Conservation (phyloP, 2,329 filamentous ascomycete genomes). For the Hypoxylon sp. region DNA sequence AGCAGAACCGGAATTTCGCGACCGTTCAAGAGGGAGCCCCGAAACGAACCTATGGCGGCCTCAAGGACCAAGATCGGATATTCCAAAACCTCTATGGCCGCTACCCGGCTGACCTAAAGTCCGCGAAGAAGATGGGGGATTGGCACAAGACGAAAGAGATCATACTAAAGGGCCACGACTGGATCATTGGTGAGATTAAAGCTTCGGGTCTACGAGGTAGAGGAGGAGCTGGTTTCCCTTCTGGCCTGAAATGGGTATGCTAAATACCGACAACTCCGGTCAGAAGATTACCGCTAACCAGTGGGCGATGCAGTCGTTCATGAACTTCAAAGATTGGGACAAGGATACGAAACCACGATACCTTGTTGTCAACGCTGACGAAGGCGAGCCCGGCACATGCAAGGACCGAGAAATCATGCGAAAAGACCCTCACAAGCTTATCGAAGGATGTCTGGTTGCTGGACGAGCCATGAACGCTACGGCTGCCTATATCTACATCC, state of each 20-base stretch:
- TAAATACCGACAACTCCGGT: neutral
- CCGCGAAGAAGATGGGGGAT: constrained; percentile 97
- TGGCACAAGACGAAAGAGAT: constrained; percentile 99
- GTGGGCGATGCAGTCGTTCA: constrained; percentile 81
- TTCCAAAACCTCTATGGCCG: constrained; percentile 99
- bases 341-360: constrained; percentile 97
- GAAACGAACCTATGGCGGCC: constrained; percentile 83
- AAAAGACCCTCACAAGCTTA: constrained; percentile 98
- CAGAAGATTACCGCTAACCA: constrained; percentile 30
- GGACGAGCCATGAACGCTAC: constrained; percentile 99
- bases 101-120: constrained; percentile 91
- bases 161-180: constrained; percentile 95
- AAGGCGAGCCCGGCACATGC: constrained; percentile 98
- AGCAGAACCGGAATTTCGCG: constrained; percentile 80
- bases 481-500: constrained; percentile 99
- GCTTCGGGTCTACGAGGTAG: constrained; percentile 94
- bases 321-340: constrained; percentile 99
- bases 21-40: constrained; percentile 82
- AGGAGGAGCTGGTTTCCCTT: constrained; percentile 98
- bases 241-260: constrained; percentile 96
- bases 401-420: constrained; percentile 99
- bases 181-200: constrained; percentile 99
- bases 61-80: constrained; percentile 97
- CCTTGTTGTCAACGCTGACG: constrained; percentile 97
- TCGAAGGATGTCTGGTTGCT: constrained; percentile 96